A percentile compares a stretch with the other conserved stretches of the same genome.
These are phyloP conservation scores for Leptographium radiaticola DNA, from an alignment of 2,329 filamentous ascomycete species.

Conservation along the genomic window DNA sequence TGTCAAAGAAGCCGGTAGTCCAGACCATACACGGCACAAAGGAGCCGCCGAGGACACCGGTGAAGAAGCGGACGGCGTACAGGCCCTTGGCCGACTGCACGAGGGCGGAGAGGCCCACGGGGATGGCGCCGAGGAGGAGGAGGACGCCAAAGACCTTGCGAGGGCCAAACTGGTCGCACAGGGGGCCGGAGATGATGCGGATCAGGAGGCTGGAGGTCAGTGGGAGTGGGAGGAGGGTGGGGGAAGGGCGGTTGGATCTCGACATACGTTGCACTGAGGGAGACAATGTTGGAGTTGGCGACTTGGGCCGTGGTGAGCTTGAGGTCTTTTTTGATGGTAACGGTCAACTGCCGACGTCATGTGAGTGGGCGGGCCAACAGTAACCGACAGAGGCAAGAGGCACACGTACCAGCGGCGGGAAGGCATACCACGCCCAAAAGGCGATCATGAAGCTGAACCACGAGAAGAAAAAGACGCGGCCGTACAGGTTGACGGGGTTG, in stretches of 20 bases:
- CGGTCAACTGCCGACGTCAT: conserved; percentile 35
- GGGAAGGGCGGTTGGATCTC: background rate
- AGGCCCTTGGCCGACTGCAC: conserved; percentile 55
- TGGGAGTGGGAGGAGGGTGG: background rate
- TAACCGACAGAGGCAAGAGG: background rate
- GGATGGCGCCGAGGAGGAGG: conserved; percentile 66
- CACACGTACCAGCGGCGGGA: conserved; percentile 60
- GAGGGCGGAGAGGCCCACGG: conserved; percentile 69
- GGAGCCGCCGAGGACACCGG: conserved; percentile 63
- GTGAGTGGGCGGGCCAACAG: too few relatives aligned
- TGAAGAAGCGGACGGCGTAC: conserved; percentile 65
- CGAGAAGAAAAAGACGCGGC: conserved; percentile 80
- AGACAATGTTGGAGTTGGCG: conserved; percentile 83
- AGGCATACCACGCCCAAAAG: conserved; percentile 89
- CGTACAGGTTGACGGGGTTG: conserved; percentile 68
- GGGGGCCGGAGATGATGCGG: conserved; percentile 63
- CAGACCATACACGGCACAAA: conserved; percentile 87
- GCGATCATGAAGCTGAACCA: conserved; percentile 79
- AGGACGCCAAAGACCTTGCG: conserved; percentile 66
- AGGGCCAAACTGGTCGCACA: conserved; percentile 77
- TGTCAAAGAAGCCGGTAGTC: conserved; percentile 88
- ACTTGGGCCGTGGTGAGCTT: conserved; percentile 57
- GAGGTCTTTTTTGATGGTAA: conserved; percentile 71
- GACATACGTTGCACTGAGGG: conserved; percentile 53
- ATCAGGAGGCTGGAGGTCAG: conserved; percentile 46